These are phyloP conservation scores for Suillus lakei DNA, from an alignment of 768 basidiomycete genomes.

Conservation along the genomic window DNA sequence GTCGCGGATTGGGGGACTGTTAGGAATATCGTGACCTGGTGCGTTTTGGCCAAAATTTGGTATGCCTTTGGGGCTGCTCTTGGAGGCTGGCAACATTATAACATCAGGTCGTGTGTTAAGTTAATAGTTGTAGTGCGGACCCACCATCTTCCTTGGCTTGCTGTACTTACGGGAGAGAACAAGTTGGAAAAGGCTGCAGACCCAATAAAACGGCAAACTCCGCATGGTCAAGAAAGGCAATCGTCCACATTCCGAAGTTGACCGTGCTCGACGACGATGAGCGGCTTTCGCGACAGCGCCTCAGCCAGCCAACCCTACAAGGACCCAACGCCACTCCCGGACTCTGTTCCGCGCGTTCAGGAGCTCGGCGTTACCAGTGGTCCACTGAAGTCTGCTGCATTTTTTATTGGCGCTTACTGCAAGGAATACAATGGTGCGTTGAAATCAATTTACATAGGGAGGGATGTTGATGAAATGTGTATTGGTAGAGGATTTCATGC, in stretches of 20 bases:
- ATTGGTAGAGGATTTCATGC: conserved; percentile 87
- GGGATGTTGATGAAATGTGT: conserved; percentile 41
- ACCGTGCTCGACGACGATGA: conserved; percentile 47
- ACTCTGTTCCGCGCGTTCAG: conserved; percentile 73
- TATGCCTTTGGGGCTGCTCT: conserved; percentile 63
- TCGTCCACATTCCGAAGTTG: conserved; percentile 24
- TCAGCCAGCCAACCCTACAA: conserved; percentile 54
- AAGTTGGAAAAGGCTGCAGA: background rate
- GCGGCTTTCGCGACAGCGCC: conserved; percentile 54
- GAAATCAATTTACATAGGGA: background rate
- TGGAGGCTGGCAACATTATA: conserved; percentile 45
- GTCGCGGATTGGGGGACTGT: conserved; percentile 58
- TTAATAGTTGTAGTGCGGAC: background rate
- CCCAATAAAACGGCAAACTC: conserved; percentile 28
- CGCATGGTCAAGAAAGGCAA: conserved; percentile 20
- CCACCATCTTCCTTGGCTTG: background rate
- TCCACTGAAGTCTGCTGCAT: conserved; percentile 94
- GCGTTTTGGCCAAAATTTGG: conserved; percentile 73
- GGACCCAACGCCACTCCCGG: conserved; percentile 70
- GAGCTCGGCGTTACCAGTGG: conserved; percentile 92
- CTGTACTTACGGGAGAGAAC: background rate
- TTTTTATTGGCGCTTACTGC: conserved; percentile 96
- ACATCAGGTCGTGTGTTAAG: background rate
- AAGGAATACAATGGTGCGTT: conserved; percentile 92
- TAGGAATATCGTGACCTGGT: conserved; percentile 69